These are phyloP conservation scores for Carex cristatella DNA, from an alignment of 176 grass and related monocot species.

Conservation along the genomic window DNA sequence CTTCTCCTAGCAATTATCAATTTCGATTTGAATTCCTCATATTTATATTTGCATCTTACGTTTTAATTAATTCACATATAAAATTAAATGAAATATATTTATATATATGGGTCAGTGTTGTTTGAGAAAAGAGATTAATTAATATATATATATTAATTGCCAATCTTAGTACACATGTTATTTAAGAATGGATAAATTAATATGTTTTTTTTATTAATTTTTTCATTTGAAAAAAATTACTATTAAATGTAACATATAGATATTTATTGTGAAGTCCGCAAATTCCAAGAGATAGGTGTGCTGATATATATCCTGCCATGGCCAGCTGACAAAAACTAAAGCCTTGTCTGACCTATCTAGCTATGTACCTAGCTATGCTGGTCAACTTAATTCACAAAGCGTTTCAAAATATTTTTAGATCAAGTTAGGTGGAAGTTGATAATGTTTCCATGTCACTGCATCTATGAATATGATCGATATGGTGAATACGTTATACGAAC, in stretches of 20 bases:
- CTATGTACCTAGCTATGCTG: not conserved
- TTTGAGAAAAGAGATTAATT: not conserved
- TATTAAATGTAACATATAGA: not conserved
- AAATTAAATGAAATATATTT: not conserved
- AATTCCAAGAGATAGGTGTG: not conserved
- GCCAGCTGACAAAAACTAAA: not conserved
- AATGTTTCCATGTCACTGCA: not conserved
- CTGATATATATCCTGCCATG: not conserved
- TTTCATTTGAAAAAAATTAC: not conserved
- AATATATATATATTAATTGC: not conserved
- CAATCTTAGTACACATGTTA: not conserved
- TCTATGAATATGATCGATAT: not conserved
- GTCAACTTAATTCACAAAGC: not conserved
- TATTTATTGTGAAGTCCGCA: not conserved
- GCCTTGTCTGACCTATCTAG: not conserved
- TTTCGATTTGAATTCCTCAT: not conserved
- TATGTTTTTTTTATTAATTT: not conserved
- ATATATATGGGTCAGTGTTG: too few species aligned
- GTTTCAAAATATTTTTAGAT: not conserved
- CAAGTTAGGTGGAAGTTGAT: conserved; percentile 9
- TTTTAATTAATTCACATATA: too few species aligned
- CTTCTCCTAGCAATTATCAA: not conserved
- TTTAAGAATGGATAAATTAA: not conserved
- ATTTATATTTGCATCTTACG: too few species aligned
- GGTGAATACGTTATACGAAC: not conserved